Evolutionary conservation across 225 moss, liverwort and hornwort genomes (phyloP).

Genomic region (Ulota crispa): DNA sequence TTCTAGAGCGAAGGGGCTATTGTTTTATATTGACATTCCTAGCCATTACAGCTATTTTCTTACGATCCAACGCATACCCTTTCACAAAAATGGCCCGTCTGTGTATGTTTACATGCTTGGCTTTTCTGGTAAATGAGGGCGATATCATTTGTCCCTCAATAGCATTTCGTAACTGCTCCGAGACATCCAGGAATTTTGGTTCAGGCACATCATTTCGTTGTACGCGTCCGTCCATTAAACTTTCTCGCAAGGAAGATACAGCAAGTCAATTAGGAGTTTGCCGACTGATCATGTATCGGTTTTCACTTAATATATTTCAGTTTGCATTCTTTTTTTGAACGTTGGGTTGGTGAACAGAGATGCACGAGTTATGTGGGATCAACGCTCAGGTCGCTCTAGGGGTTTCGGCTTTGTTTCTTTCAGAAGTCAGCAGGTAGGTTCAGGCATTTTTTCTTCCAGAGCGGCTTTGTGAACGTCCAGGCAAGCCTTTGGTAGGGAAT

Average conservation of each 20-base stretch:
- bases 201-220: conserved; percentile 21
- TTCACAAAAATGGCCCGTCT: neutral
- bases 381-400: conserved; percentile 99
- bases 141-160: conserved; percentile 1
- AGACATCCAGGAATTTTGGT: conserved; percentile 4
- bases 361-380: conserved; percentile 99
- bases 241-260: conserved; percentile 21
- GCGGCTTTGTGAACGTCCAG: conserved; percentile 37
- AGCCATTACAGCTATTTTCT: neutral
- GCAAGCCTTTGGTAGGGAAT: conserved; percentile 34
- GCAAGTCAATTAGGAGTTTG: conserved; percentile 16
- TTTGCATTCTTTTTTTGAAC: conserved; percentile 43
- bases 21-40: neutral
- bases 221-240: neutral
- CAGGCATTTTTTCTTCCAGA: conserved; percentile 48
- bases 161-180: neutral
- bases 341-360: conserved; percentile 74
- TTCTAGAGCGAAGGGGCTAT: neutral
- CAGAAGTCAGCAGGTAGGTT: conserved; percentile 98
- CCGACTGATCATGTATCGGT: conserved; percentile 27
- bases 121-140: neutral
- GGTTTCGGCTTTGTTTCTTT: conserved; percentile 99
- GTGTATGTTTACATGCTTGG: conserved; percentile 13
- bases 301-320: conserved; percentile 36
- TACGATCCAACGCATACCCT: neutral